Base-by-base conservation (phyloP, 345 rosid species). In the Euphorbia pulcherrima region DNA sequence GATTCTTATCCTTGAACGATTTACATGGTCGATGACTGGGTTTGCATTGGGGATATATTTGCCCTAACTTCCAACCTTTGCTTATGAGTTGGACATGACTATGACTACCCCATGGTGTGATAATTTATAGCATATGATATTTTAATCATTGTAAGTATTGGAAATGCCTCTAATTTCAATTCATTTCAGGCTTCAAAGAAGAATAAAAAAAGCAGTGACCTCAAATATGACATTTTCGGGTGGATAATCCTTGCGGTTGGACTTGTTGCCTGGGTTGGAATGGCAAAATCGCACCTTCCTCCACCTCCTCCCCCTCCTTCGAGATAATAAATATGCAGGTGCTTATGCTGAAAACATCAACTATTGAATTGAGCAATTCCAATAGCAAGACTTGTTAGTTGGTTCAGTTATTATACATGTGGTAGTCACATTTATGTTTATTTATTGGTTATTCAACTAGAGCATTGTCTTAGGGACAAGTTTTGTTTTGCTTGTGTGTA, bases 291-390 rank as follows among this genome's bases (percentile, higher is more conserved):
- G 50, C 21, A 65, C 21, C 29, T 53, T 52, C 68, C 74, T 41
- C 57, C 78, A 17, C 67, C 82, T 29, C 73, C 79, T 59, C 72
- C 77, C 65, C 76, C 82, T 64, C 80, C 74, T 74, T 72, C 59
- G 13, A 35, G 39, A 28, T 72, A 75, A 75, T 60, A 65, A 58
- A 62, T 39, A 73, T 60, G 70, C 16, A 20, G 59, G 58, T 30
- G 67, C 37, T 50, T 63, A 54, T 72, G 24, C 61, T 67, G 44
- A 69, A 64, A 63, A 72, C 44, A 62, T 75, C 72, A 60, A 37
- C 48, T 51, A 54, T 23, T n/a, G 20, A 26, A n/a, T 59, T 50
- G 44, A 39, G 59, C 27, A 64, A 23, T 52, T 72, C 60, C 55
- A 58, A 63, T 16, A 63, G 68, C 67, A 44, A 39, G 71, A 60